Base-by-base conservation (phyloP, 2,329 filamentous ascomycete species). In the Epichloe aotearoae region DNA sequence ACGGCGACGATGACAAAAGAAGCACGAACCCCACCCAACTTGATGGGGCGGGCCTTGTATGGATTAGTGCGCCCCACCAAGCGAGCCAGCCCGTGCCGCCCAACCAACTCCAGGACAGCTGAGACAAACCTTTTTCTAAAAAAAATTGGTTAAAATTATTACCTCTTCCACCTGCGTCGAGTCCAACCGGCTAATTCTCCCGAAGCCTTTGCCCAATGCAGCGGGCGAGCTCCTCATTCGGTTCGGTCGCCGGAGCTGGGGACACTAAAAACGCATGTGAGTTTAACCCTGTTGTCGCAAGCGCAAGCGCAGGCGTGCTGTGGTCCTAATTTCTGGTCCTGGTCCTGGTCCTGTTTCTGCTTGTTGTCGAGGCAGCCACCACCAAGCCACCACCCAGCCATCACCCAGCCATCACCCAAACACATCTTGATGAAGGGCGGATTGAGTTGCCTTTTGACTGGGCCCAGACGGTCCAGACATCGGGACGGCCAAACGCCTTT, bases 141-240 rank as follows among this genome's bases (percentile, higher is more conserved):
- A 23, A 2, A 26, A 2, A 2, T 36, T 5, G 14, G 10, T n/a
- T 6, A 23, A 26, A 39, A 15, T n/a, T 43, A 26, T 26, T 23
- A 34, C 45, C 26, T 48, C 19, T 8, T 26, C 33, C 11, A 34
- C 17, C 26, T 6, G 34, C 14, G 37, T 26, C 46, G 5, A 36
- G 15, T n/a, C 34, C 17, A 20, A 45, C 34, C 49, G 49, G 43
- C 42, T 41, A 15, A 33, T 44, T 15, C 46, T 40, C 33, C 45
- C 46, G 40, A 7, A 14, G 30, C 40, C n/a, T 12, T 30, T 42
- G 19, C 19, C 42, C 36, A 17, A 44, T 17, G 42, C 37, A 26
- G 36, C 36, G 46, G 26, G 36, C 46, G 26, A 39, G 17, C 49
- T 51, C 53, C 54, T 44, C 48, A 49, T 53, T 48, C 48, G 51